phyloP scores from a whole-genome alignment of 352 stramenopile genomes.

The Pythium dissotocum region DNA sequence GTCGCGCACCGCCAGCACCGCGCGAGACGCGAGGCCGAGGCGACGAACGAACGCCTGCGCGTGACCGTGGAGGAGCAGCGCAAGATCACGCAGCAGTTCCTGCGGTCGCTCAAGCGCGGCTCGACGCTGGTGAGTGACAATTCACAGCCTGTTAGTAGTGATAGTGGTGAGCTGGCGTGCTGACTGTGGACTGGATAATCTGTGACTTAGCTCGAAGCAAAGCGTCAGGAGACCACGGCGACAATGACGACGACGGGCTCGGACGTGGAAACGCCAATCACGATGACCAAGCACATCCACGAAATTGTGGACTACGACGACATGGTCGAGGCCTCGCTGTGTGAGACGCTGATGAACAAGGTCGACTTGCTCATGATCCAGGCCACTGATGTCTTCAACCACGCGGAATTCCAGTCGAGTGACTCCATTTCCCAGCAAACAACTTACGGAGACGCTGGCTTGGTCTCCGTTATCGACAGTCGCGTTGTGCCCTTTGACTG shows the following conservation, averaged over 20 bases:
- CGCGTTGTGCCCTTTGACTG: constrained; percentile 14
- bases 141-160: background rate
- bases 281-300: constrained; percentile 1
- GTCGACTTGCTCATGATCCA: constrained; percentile 5
- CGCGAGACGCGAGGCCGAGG: constrained; percentile 1
- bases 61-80: constrained; percentile 5
- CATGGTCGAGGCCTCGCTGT: constrained; percentile 1
- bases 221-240: background rate
- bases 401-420: background rate
- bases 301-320: constrained; percentile 17
- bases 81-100: constrained; percentile 12
- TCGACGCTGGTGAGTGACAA: constrained; percentile 3
- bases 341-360: constrained; percentile 7
- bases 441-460: background rate
- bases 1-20: constrained; percentile 16
- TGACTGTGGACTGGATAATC: background rate
- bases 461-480: constrained; percentile 2
- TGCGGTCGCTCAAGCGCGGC: constrained; percentile 9
- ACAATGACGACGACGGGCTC: background rate
- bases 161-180: background rate
- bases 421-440: background rate
- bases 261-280: background rate
- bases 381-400: background rate
- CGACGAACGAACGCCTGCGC: constrained; percentile 8
- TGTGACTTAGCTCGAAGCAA: background rate